Evolutionary conservation across 345 rosid species (phyloP).

Genomic region (Syzygium oleosum): DNA sequence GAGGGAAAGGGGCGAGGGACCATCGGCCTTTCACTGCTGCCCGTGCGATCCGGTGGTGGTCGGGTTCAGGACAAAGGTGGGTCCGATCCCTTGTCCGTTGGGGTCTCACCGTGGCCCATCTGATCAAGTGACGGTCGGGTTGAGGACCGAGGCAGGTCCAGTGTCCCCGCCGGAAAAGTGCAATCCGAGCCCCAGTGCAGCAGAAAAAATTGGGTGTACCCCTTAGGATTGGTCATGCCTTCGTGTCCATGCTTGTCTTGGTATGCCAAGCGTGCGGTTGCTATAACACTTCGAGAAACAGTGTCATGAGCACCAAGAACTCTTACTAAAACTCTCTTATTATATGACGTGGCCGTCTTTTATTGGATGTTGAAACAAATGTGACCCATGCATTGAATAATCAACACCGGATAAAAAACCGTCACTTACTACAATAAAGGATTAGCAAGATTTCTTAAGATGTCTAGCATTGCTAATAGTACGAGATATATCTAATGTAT

Average conservation of each 20-base stretch:
- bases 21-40: neutral
- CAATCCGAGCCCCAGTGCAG: neutral
- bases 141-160: neutral
- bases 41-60: neutral
- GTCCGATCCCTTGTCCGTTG: neutral
- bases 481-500: neutral
- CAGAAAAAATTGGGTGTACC: neutral
- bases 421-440: neutral
- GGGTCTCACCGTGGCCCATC: neutral
- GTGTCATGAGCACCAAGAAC: neutral
- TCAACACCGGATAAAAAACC: neutral
- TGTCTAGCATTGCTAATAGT: neutral
- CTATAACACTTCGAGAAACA: neutral
- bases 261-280: neutral
- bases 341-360: neutral
- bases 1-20: neutral
- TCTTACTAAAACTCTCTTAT: neutral
- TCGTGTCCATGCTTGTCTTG: neutral
- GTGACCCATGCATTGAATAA: neutral
- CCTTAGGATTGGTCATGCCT: neutral
- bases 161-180: neutral
- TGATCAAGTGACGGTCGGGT: neutral
- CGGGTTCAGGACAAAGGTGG: neutral
- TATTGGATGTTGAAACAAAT: neutral
- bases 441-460: neutral